phyloP scores from a whole-genome alignment of 192 early-diverging fungal genomes.

The Helicostylum pulchrum region DNA sequence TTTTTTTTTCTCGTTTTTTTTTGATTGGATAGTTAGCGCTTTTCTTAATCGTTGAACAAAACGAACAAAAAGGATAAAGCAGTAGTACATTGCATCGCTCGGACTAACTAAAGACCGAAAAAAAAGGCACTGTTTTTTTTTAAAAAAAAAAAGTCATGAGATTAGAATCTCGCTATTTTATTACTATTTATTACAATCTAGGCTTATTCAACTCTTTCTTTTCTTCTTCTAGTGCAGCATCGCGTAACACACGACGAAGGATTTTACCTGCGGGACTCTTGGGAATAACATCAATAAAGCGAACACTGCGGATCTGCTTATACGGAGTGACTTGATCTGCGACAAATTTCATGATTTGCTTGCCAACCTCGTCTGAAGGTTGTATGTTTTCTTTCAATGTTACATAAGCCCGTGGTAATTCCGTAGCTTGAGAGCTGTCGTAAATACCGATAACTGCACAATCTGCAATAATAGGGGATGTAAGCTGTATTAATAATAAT shows the following conservation, averaged over 20 bases:
- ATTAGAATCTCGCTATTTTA: too few relatives aligned
- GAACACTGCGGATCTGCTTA: conserved; percentile 78
- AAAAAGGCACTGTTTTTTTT: not conserved
- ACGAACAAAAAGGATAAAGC: too few relatives aligned
- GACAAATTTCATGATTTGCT: conserved; percentile 54
- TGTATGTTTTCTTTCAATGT: conserved; percentile 47
- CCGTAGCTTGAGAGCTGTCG: conserved; percentile 61
- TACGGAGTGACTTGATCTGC: conserved; percentile 63
- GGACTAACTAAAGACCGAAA: conserved; percentile 9
- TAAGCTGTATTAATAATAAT: conserved; percentile 39
- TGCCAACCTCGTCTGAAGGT: conserved; percentile 24
- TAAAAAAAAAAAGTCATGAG: too few relatives aligned
- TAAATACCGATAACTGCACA: conserved; percentile 68
- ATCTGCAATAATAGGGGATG: conserved; percentile 68
- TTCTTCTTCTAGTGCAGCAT: conserved; percentile 18
- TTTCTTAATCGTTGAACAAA: not conserved
- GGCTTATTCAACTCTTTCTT: not conserved
- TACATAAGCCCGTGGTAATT: conserved; percentile 77
- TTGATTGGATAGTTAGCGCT: too few relatives aligned
- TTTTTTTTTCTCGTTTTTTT: too few relatives aligned
- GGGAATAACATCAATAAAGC: conserved; percentile 71
- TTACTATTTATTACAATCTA: conserved; percentile 16
- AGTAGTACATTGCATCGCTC: too few relatives aligned
- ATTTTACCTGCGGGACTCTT: conserved; percentile 84
- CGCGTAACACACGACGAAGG: conserved; percentile 47